Base-by-base conservation (phyloP, 257 asterid species). In the Forsythia viridissima region DNA sequence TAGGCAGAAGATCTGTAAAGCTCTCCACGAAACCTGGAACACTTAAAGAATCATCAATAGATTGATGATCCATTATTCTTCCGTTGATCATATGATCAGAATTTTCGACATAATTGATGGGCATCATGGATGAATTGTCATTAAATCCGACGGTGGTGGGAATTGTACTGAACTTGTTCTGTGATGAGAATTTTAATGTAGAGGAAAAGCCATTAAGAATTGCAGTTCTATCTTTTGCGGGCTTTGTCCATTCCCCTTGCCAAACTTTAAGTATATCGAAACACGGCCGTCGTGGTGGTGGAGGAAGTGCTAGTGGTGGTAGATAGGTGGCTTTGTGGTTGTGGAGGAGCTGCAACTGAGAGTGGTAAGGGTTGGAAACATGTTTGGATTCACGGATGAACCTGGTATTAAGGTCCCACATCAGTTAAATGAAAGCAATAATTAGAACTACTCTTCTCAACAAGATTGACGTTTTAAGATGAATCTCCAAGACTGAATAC, bases 241-340 rank as follows among this genome's bases (percentile, higher is more conserved):
- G 82, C 37, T 81, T 75, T 20, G 78, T 76, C 87, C 80, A 81
- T 20, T 80, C 85, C 4, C 63, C 63, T 52, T n/a, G 2, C 89
- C 87, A 87, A 70, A 76, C 87, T 76, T 80, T 84, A 46, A 87
- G 77, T 59, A 85, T 30, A 82, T 87, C 90, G 37, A 86, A 70
- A 66, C 86, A 86, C 10, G 84, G 84, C 6, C 79, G 80, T 20
- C 77, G 71, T 0, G 76, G 43, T 4, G 69, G 68, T 13, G 3
- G 51, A 0, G 52, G 52, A 0, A 16, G 18, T n/a, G 66, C 76
- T 6, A 72, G 38, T 5, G 66, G 79, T 0, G 44, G 75, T 3
- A 68, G 70, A 2, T 21, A 39, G 1, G 39, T 0, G 21, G 71
- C 70, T 24, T 71, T 61, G 76, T 11, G 10, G 39, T 71, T 61